A percentile compares a stretch with the other conserved stretches of the same genome.
Conservation (phyloP, 106 monocot genomes). For the Dendrobium catenatum region DNA sequence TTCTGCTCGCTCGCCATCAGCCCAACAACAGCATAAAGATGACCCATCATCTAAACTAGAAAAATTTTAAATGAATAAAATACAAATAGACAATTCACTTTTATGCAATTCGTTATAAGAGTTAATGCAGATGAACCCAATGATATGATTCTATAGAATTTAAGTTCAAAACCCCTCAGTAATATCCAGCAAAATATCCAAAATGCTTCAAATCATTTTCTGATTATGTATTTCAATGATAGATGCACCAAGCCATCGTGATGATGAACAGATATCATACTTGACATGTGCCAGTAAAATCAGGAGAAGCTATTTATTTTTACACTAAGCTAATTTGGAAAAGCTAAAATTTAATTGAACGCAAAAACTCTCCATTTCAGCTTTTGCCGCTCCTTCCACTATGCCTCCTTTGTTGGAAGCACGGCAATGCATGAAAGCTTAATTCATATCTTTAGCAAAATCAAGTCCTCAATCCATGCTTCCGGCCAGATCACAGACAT, state of each 20-base stretch:
- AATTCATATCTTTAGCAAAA: too few species aligned
- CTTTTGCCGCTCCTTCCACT: too few species aligned
- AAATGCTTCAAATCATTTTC: neutral
- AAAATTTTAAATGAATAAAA: conserved; percentile 6
- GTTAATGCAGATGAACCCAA: neutral
- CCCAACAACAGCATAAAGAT: conserved; percentile 76
- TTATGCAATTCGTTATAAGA: neutral
- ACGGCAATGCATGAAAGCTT: too few species aligned
- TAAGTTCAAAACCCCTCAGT: too few species aligned
- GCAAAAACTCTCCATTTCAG: too few species aligned
- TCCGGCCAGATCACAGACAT: too few species aligned
- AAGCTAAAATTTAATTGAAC: too few species aligned
- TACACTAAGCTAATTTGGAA: too few species aligned
- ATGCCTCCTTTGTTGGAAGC: too few species aligned
- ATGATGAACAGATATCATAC: neutral
- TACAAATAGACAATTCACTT: neutral
- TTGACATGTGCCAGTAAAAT: neutral
- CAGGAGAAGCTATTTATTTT: too few species aligned
- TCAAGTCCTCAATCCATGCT: too few species aligned
- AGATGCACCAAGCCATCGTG: neutral
- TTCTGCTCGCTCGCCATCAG: conserved; percentile 43
- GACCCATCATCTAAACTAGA: conserved; percentile 73
- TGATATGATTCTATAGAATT: neutral
- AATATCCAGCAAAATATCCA: too few species aligned
- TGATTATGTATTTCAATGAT: neutral